Evolutionary conservation across 805 yeast species (phyloP), one percentile per base, ranked within the genome.

Genomic region (Candida fluviatilis): DNA sequence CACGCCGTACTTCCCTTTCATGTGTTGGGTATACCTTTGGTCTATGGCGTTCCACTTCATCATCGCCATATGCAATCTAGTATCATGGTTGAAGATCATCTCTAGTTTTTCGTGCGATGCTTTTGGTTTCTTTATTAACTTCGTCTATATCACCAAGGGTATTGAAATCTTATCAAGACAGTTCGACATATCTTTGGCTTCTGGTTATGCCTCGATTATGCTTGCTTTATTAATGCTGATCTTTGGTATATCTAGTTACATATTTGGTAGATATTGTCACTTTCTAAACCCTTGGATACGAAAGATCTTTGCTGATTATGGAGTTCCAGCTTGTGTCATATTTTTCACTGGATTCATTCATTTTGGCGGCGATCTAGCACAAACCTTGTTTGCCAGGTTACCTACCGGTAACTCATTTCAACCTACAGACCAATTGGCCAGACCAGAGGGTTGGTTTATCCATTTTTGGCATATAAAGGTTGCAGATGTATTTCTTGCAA

Each of bases 1-100:
- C 6, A 64, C 73, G 1, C 71, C 74, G 6, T 89, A 76, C 56
- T 89, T 91, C 62, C 88, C 90, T 13, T 91, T 91, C 58, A 90
- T 93, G 96, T 82, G 91, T 55, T 93, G 98, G 98, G 69, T 91
- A 23, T 86, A 89, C 51, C 68, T 93, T 4, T 91, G 99, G 99
- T 74, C 87, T 3, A 82, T 84, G 86, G 71, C 80, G 10, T 72
- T 86, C 64, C 98, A 93, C 62, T 64, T 86, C 18, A 41, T 80
- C 1, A 67, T 91, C 27, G 90, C 96, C 0, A 43, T 83, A 2
- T 62, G 75, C 37, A 91, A 91, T 57, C 64, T 76, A 45, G 84
- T 86, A 21, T 69, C 78, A 38, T 78, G 76, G 35, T 66, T 88
- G 62, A 76, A 77, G 45, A 80, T 75, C 49, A 85, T 90, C 18